phyloP scores from a whole-genome alignment of 108 stramenopile species.

The Cyclotella atomus region DNA sequence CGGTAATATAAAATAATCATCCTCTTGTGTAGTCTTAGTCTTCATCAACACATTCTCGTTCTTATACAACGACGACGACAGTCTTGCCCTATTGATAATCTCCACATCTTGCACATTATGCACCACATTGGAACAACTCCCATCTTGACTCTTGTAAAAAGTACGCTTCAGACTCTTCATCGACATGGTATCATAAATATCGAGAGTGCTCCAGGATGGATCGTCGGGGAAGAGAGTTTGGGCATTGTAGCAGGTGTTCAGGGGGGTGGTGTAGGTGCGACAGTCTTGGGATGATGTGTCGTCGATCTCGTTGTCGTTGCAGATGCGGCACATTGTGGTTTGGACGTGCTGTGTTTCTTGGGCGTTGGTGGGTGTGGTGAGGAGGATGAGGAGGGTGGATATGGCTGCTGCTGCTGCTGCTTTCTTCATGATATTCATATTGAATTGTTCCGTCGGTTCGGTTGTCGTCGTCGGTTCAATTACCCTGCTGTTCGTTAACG shows the following conservation, averaged over 20 bases:
- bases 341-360: background rate
- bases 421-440: background rate
- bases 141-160: slow-evolving; percentile 42
- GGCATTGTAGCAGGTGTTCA: slow-evolving; percentile 53
- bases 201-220: slow-evolving; percentile 46
- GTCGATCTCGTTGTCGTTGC: background rate
- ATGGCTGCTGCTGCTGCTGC: no score
- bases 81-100: no score
- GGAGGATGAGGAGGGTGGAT: background rate
- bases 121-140: slow-evolving; percentile 27
- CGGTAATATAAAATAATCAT: slow-evolving; percentile 46
- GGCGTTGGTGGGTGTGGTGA: background rate
- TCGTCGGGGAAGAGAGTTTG: slow-evolving; percentile 47
- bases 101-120: background rate
- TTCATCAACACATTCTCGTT: background rate
- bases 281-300: background rate
- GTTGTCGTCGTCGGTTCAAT: background rate
- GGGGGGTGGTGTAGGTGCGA: slow-evolving; percentile 42
- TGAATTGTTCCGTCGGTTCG: background rate
- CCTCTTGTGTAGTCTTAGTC: no score
- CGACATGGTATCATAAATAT: slow-evolving; percentile 37
- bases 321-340: slow-evolving; percentile 16
- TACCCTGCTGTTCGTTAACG: background rate
- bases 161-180: slow-evolving; percentile 33
- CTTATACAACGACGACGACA: background rate